Conservation (phyloP, 306 rosid species). For the Fagus crenata region DNA sequence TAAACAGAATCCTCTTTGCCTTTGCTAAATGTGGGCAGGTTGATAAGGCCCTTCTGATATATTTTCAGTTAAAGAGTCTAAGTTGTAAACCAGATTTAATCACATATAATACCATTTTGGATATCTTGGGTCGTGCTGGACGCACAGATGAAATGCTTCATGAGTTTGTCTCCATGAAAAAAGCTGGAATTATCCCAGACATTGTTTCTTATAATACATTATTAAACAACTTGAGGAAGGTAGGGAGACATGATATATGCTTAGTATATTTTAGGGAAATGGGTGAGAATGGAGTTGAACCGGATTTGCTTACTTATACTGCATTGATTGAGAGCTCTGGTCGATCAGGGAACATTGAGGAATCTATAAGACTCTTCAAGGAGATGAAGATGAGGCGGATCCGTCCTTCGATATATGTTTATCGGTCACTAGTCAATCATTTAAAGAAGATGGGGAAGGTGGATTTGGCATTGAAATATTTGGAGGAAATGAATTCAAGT, state of each 20-base stretch:
- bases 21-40: slow-evolving; percentile 63
- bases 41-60: slow-evolving; percentile 67
- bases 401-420: slow-evolving; percentile 57
- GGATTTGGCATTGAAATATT: slow-evolving; percentile 55
- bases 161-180: slow-evolving; percentile 55
- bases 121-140: slow-evolving; percentile 69
- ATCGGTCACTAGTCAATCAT: slow-evolving; percentile 51
- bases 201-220: slow-evolving; percentile 68
- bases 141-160: slow-evolving; percentile 52
- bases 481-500: slow-evolving; percentile 63
- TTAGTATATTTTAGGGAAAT: slow-evolving; percentile 58
- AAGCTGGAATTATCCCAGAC: slow-evolving; percentile 56
- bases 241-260: slow-evolving; percentile 65
- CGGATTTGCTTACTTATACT: slow-evolving; percentile 75
- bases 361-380: slow-evolving; percentile 51
- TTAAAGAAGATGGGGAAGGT: slow-evolving; percentile 60
- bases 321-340: slow-evolving; percentile 67
- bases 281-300: slow-evolving; percentile 54
- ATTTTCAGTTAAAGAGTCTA: slow-evolving; percentile 47
- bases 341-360: slow-evolving; percentile 66
- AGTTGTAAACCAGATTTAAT: slow-evolving; percentile 49
- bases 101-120: slow-evolving; percentile 66
- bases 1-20: slow-evolving; percentile 64
- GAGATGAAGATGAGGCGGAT: slow-evolving; percentile 67
- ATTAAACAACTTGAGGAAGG: slow-evolving; percentile 64